Conservation (phyloP, 2,329 filamentous ascomycete species). For the Claviceps sp. region DNA sequence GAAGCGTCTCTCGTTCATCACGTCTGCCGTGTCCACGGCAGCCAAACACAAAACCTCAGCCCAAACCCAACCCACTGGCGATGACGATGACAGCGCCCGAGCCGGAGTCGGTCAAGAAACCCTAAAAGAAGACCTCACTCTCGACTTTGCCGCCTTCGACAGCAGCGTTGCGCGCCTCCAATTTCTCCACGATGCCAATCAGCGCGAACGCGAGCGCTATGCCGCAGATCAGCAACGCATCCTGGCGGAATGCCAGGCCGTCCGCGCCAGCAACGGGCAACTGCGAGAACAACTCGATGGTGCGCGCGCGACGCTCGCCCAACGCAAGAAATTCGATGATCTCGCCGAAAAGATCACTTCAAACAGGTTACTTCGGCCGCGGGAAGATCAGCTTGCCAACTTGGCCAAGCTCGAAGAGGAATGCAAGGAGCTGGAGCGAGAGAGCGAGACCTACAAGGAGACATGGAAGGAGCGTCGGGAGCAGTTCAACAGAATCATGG, state of each 20-base stretch:
- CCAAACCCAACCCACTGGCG: conserved; percentile 29
- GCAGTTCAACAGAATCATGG: conserved; percentile 79
- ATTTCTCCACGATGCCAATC: conserved; percentile 72
- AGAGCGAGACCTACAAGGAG: conserved; percentile 66
- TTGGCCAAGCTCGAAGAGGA: conserved; percentile 76
- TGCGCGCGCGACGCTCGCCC: conserved; percentile 59
- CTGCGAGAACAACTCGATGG: conserved; percentile 64
- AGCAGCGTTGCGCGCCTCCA: conserved; percentile 78
- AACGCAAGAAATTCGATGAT: conserved; percentile 78
- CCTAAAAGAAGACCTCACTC: conserved; percentile 69
- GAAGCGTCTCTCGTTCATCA: conserved; percentile 60
- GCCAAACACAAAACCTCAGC: conserved; percentile 11
- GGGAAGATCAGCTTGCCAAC: conserved; percentile 70
- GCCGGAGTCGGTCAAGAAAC: conserved; percentile 25
- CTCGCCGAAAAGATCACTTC: conserved; percentile 76
- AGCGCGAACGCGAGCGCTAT: conserved; percentile 71
- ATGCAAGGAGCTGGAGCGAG: conserved; percentile 73
- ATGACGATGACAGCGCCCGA: conserved; percentile 20
- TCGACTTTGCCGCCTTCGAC: conserved; percentile 83
- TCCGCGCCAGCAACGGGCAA: conserved; percentile 59
- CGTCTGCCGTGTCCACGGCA: conserved; percentile 39
- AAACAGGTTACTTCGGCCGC: conserved; percentile 63
- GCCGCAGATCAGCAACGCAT: conserved; percentile 69
- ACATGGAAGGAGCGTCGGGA: conserved; percentile 77
- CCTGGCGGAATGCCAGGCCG: conserved; percentile 60